Evolutionary conservation across 2,329 filamentous ascomycete species (phyloP).

Genomic region (Colletotrichum sp.): DNA sequence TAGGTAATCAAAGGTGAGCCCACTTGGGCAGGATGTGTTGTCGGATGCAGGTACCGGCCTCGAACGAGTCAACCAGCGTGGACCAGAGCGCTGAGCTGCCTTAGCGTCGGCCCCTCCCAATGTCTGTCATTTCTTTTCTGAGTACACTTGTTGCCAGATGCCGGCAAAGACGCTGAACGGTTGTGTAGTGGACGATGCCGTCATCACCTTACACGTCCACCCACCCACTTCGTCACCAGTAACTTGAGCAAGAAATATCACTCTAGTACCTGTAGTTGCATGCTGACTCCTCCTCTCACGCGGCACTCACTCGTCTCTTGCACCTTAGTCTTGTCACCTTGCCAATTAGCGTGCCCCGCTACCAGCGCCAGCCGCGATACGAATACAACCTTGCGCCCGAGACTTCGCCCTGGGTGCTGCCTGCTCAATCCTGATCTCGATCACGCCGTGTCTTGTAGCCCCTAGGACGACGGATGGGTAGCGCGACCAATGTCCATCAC

Average conservation of each 20-base stretch:
- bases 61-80: neutral
- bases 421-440: neutral
- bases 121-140: neutral
- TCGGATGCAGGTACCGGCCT: slow-evolving; percentile 24
- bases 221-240: neutral
- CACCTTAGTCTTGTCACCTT: neutral
- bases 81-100: neutral
- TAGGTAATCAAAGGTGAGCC: neutral
- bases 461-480: neutral
- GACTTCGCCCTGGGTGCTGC: neutral
- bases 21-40: neutral
- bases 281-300: neutral
- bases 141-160: neutral
- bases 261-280: neutral
- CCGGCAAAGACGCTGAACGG: neutral
- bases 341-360: neutral
- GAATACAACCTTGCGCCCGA: neutral
- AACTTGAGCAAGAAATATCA: neutral
- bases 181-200: neutral
- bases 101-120: neutral
- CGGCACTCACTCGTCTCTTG: neutral
- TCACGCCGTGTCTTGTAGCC: neutral
- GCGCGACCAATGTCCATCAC: neutral
- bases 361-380: neutral
- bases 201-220: slow-evolving; percentile 3